Conservation (phyloP, 2,329 filamentous ascomycete species). For the Tolypocladium pustulatum region DNA sequence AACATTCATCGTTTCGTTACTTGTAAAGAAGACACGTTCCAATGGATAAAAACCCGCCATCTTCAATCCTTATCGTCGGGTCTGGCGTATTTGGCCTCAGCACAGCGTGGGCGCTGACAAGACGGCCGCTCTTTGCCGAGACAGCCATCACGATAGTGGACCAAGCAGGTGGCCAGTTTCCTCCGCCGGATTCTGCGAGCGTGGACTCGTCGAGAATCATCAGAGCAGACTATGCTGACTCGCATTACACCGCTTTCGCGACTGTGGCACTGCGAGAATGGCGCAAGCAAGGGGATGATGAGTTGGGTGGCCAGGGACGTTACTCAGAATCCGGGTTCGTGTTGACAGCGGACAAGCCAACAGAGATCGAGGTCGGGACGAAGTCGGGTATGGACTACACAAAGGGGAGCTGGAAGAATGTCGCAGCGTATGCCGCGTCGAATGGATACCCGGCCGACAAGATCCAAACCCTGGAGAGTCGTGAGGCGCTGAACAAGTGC, state of each 20-base stretch:
- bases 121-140: constrained; percentile 42
- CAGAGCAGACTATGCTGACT: constrained; percentile 69
- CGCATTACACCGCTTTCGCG: constrained; percentile 65
- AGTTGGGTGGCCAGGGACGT: constrained; percentile 51
- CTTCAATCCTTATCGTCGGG: constrained; percentile 56
- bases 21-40: background rate
- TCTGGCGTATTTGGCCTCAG: constrained; percentile 54
- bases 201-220: constrained; percentile 56
- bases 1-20: no score
- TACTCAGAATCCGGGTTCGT: constrained; percentile 63
- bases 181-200: constrained; percentile 47
- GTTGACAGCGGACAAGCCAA: constrained; percentile 44
- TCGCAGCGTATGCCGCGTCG: constrained; percentile 34
- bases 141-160: constrained; percentile 51
- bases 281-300: constrained; percentile 46
- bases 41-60: constrained; percentile 22
- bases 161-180: constrained; percentile 45
- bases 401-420: constrained; percentile 50
- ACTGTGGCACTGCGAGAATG: constrained; percentile 58
- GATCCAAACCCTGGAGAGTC: constrained; percentile 34
- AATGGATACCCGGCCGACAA: constrained; percentile 24
- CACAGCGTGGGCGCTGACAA: constrained; percentile 57
- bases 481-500: constrained; percentile 30
- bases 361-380: constrained; percentile 14
- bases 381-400: constrained; percentile 48